Base-by-base conservation (phyloP, 805 yeast genomes). In the Kodamaea hsintzibuensis region DNA sequence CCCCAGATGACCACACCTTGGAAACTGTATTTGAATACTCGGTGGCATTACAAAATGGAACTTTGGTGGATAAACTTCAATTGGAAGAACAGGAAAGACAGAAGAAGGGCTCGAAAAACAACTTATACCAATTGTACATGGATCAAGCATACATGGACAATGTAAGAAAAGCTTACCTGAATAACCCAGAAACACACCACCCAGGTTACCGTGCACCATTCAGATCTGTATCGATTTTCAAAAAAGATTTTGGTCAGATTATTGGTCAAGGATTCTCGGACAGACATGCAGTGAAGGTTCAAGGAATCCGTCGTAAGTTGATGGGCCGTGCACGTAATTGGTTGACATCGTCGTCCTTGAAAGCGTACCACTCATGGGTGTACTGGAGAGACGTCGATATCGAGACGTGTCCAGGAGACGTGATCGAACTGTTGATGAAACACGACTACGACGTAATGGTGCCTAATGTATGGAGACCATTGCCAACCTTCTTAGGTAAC, bases 401-500 rank as follows among this genome's bases (percentile, higher is more conserved):
- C 49, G 96, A 89, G 64, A 77, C 88, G n/a, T 84, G 89, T 60
- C 92, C 93, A 0, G 91, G 90, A 5, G 78, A 85, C 42, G 86
- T 89, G 48, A 82, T 89, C 56, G 85, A 89, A 68, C 85, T 81
- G 63, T 74, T 89, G 71, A 88, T 89, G 93, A 78, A 80, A 57
- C 74, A 70, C 52, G 80, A 82, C 58, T 85, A 78, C 64, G 96
- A 89, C 64, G 88, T 89, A 13, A 77, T 89, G 68, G 85, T 87
- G 40, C 96, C 91, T 27, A 91, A 95, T 65, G 97, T 95, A 35
- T 95, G 99, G 99, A 81, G 99, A 62, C 99, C 98, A 1, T 78
- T 95, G 57, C 99, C 99, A 2, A 87, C 85, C 46, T 95, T 92
- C 72, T 80, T 95, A 57, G 96, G 95, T 16, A 82, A 83, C 59